Percentiles rank a stretch among this genome's conserved stretches.
Conservation (phyloP, 1,139 yeast genomes). For the Suhomyces maxii region DNA sequence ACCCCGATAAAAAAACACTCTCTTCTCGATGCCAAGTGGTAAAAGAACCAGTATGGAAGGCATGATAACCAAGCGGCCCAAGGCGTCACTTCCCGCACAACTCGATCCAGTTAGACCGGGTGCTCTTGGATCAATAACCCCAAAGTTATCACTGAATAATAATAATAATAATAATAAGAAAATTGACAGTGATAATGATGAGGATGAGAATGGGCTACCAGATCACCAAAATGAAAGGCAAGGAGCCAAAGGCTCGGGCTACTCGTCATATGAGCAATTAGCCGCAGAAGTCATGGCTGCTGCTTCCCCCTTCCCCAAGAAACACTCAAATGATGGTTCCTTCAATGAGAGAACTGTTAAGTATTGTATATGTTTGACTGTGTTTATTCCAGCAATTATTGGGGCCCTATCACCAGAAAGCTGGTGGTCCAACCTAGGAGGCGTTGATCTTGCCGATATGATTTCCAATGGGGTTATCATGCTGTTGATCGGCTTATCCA, state of each 20-base stretch:
- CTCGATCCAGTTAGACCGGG: not conserved
- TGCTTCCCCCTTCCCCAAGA: slow-evolving; percentile 9
- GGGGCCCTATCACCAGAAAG: slow-evolving; percentile 13
- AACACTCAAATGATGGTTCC: slow-evolving; percentile 1
- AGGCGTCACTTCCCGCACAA: not conserved
- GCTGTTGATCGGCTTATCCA: slow-evolving; percentile 28
- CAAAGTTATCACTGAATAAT: not conserved
- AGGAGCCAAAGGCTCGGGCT: not conserved
- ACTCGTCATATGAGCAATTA: not conserved
- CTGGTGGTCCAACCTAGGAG: slow-evolving; percentile 11
- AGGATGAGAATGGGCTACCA: too few species aligned
- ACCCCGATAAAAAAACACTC: not conserved
- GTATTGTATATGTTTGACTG: slow-evolving; percentile 12
- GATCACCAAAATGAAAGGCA: too few species aligned
- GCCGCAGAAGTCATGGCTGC: slow-evolving; percentile 9
- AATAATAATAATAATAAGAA: too few species aligned
- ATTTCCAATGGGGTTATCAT: slow-evolving; percentile 32
- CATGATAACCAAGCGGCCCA: slow-evolving; percentile 1
- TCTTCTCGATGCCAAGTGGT: not conserved
- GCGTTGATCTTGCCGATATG: slow-evolving; percentile 17
- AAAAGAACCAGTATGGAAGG: too few species aligned
- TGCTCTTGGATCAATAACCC: not conserved
- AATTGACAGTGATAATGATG: too few species aligned
- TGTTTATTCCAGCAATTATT: slow-evolving; percentile 14
- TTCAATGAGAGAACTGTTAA: slow-evolving; percentile 10